Conservation (phyloP, 2,329 filamentous ascomycete genomes). For the Diplodia seriata region DNA sequence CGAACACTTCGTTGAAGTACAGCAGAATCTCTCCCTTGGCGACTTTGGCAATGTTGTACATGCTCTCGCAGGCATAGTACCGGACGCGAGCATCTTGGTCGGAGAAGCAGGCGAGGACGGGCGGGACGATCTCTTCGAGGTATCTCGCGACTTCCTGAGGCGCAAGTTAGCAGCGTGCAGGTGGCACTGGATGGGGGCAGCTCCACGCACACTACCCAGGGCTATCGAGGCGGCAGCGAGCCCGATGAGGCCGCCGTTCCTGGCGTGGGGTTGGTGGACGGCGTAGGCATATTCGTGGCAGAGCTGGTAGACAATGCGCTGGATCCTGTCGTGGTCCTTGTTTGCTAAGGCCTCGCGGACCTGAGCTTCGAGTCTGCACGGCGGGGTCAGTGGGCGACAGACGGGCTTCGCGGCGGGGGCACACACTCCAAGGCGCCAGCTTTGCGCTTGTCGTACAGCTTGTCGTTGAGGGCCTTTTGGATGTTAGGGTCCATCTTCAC, state of each 20-base stretch:
- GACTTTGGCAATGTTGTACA: slow-evolving; percentile 99
- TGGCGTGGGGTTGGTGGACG: slow-evolving; percentile 92
- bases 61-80: slow-evolving; percentile 98
- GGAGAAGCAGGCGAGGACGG: slow-evolving; percentile 94
- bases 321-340: slow-evolving; percentile 80
- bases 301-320: slow-evolving; percentile 90
- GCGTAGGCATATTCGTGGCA: slow-evolving; percentile 98
- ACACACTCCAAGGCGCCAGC: slow-evolving; percentile 92
- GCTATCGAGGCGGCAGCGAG: slow-evolving; percentile 95
- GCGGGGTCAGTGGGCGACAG: slow-evolving; percentile 32
- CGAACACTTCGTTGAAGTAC: slow-evolving; percentile 98
- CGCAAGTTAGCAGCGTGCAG: slow-evolving; percentile 34
- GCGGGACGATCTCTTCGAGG: slow-evolving; percentile 90
- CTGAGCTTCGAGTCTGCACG: slow-evolving; percentile 78
- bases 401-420: not conserved
- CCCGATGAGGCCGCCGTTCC: slow-evolving; percentile 95
- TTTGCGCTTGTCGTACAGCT: slow-evolving; percentile 98
- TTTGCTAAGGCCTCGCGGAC: slow-evolving; percentile 82
- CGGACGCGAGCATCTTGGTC: slow-evolving; percentile 97
- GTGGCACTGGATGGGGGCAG: slow-evolving; percentile 32
- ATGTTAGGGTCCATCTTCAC: slow-evolving; percentile 81
- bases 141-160: slow-evolving; percentile 87
- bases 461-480: slow-evolving; percentile 92
- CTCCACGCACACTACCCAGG: slow-evolving; percentile 75
- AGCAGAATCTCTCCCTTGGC: slow-evolving; percentile 96